phyloP scores from a whole-genome alignment of 495 filamentous ascomycete species.

The Schizothecium vesticola region DNA sequence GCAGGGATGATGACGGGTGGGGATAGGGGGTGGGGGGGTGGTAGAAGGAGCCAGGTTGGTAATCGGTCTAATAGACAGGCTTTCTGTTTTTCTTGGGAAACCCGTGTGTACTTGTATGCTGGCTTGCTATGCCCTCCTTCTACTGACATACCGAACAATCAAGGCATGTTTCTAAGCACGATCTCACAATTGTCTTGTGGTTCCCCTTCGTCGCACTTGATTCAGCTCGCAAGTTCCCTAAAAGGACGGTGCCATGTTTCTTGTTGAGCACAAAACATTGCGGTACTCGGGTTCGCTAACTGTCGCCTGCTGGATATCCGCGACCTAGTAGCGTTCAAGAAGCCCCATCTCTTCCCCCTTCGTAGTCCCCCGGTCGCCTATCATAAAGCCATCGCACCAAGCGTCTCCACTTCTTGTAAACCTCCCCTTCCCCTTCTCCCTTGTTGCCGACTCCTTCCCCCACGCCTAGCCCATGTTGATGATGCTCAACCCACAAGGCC shows the following conservation, averaged over 20 bases:
- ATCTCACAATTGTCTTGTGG: not conserved
- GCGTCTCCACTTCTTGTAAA: no score
- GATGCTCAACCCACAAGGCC: slow-evolving; percentile 10
- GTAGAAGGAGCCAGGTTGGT: slow-evolving; percentile 12
- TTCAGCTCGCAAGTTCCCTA: not conserved
- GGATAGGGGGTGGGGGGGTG: not conserved
- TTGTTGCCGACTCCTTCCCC: not conserved
- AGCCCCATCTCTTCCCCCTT: no score
- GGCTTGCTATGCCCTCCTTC: slow-evolving; percentile 6
- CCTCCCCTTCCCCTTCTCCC: not conserved
- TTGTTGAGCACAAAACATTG: not conserved
- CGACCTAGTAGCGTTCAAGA: not conserved
- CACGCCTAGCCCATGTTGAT: not conserved
- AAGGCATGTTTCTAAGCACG: not conserved
- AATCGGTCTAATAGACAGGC: slow-evolving; percentile 19
- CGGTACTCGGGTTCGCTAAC: no score
- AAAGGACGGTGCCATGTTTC: not conserved
- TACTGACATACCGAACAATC: slow-evolving; percentile 9
- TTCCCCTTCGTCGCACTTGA: not conserved
- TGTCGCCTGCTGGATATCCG: not conserved
- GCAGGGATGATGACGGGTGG: not conserved
- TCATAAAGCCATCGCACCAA: not conserved
- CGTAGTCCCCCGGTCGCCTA: no score
- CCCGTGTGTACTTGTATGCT: slow-evolving; percentile 17
- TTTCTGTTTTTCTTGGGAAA: slow-evolving; percentile 8